Evolutionary conservation across 1,284 basidiomycete genomes (phyloP).

Genomic region (Cryptococcus sp.): DNA sequence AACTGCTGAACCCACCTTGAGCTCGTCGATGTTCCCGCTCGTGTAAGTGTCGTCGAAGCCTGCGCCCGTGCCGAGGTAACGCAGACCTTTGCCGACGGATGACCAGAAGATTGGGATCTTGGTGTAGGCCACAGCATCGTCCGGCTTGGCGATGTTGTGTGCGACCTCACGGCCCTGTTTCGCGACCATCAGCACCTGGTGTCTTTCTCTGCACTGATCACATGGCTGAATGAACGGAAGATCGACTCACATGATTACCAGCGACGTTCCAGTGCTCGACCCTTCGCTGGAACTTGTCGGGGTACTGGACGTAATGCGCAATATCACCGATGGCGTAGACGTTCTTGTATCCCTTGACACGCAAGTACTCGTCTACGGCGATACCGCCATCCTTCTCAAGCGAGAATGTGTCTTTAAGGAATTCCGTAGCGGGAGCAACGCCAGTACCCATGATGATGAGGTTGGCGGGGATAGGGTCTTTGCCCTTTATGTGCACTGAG

Average conservation of each 20-base stretch:
- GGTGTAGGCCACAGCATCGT: slow-evolving; percentile 49
- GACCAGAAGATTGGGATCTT: slow-evolving; percentile 88
- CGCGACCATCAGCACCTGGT: slow-evolving; percentile 59
- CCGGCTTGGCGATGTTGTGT: slow-evolving; percentile 63
- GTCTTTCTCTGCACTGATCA: slow-evolving; percentile 43
- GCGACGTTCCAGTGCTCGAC: slow-evolving; percentile 92
- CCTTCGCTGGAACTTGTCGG: slow-evolving; percentile 52
- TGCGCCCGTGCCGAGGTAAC: slow-evolving; percentile 71
- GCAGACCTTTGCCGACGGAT: slow-evolving; percentile 70
- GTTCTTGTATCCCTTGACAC: slow-evolving; percentile 63
- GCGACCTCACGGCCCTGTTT: slow-evolving; percentile 82
- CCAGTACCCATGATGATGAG: slow-evolving; percentile 87
- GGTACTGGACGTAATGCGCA: slow-evolving; percentile 72
- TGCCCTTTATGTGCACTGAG: slow-evolving; percentile 69
- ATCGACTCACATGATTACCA: slow-evolving; percentile 32
- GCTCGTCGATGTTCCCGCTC: slow-evolving; percentile 70
- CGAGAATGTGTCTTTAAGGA: slow-evolving; percentile 64
- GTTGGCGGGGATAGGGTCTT: slow-evolving; percentile 69
- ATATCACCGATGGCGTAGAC: slow-evolving; percentile 92
- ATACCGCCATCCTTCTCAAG: slow-evolving; percentile 80
- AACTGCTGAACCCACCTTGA: slow-evolving; percentile 72
- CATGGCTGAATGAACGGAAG: background rate
- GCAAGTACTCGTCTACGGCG: slow-evolving; percentile 75
- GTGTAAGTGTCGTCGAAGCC: slow-evolving; percentile 73
- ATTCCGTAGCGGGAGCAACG: slow-evolving; percentile 80